phyloP scores from a whole-genome alignment of 2,329 filamentous ascomycete species.

The Sclerotinia glacialis region DNA sequence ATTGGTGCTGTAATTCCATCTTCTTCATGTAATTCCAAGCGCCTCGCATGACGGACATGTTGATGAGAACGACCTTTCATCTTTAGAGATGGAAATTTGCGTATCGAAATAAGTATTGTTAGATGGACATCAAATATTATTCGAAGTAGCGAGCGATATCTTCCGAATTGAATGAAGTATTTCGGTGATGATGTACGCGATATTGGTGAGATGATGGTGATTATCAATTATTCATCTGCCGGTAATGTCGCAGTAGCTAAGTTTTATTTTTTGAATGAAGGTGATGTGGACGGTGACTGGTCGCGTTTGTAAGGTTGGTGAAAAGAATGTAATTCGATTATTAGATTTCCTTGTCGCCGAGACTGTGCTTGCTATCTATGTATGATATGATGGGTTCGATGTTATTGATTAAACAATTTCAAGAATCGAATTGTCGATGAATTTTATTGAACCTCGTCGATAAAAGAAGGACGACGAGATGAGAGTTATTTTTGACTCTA shows the following conservation, averaged over 20 bases:
- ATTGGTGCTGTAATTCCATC: slow-evolving; percentile 24
- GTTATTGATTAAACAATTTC: not conserved
- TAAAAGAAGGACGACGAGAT: slow-evolving; percentile 25
- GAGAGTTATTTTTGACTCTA: slow-evolving; percentile 7
- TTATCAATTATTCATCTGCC: not conserved
- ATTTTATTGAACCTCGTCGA: slow-evolving; percentile 5
- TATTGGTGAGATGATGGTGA: not conserved
- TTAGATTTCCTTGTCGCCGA: not conserved
- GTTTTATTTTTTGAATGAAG: not conserved
- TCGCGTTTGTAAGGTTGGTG: not conserved
- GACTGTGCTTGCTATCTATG: slow-evolving; percentile 1
- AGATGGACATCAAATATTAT: slow-evolving; percentile 11
- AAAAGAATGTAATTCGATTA: slow-evolving; percentile 8
- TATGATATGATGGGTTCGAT: not conserved
- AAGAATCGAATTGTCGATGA: not conserved
- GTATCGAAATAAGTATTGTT: not conserved
- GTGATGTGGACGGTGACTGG: not conserved
- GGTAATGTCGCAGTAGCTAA: not conserved
- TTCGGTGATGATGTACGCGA: not conserved
- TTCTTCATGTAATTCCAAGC: slow-evolving; percentile 25
- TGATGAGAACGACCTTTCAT: slow-evolving; percentile 35
- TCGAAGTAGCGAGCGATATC: not conserved
- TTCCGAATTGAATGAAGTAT: not conserved
- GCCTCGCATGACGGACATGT: slow-evolving; percentile 30
- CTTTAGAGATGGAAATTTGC: slow-evolving; percentile 15